Conservation (phyloP, 768 basidiomycete species). For the Suillus bovinus region DNA sequence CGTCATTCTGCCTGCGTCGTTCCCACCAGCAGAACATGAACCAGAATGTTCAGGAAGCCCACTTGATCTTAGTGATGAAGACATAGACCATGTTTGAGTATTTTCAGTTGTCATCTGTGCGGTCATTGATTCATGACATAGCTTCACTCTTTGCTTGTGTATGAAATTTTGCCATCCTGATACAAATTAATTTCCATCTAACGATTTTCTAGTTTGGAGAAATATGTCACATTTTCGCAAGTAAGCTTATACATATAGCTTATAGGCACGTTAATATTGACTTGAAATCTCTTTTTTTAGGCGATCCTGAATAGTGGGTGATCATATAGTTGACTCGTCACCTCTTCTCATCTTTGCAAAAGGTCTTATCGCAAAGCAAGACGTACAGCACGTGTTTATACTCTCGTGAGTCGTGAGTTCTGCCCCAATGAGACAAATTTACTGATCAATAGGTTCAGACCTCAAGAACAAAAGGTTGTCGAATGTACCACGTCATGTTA, state of each 20-base stretch:
- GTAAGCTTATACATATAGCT: slow-evolving; percentile 8
- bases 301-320: slow-evolving; percentile 23
- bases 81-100: slow-evolving; percentile 46
- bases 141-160: slow-evolving; percentile 65
- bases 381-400: slow-evolving; percentile 28
- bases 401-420: slow-evolving; percentile 24
- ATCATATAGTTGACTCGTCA: neutral
- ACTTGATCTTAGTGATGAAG: slow-evolving; percentile 43
- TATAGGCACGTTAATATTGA: neutral
- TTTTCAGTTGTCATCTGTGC: neutral
- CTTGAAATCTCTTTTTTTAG: slow-evolving; percentile 9
- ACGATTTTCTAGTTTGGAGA: slow-evolving; percentile 44
- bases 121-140: slow-evolving; percentile 20
- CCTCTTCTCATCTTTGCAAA: neutral
- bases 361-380: slow-evolving; percentile 27
- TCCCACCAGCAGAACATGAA: slow-evolving; percentile 40
- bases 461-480: slow-evolving; percentile 55
- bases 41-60: slow-evolving; percentile 18
- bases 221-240: slow-evolving; percentile 32
- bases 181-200: slow-evolving; percentile 24
- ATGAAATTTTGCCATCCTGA: slow-evolving; percentile 17
- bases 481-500: slow-evolving; percentile 62
- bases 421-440: too few relatives aligned
- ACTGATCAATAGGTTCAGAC: slow-evolving; percentile 22
- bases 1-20: slow-evolving; percentile 51